Conservation (phyloP, 2,329 filamentous ascomycete species). For the Davidsoniella australis region DNA sequence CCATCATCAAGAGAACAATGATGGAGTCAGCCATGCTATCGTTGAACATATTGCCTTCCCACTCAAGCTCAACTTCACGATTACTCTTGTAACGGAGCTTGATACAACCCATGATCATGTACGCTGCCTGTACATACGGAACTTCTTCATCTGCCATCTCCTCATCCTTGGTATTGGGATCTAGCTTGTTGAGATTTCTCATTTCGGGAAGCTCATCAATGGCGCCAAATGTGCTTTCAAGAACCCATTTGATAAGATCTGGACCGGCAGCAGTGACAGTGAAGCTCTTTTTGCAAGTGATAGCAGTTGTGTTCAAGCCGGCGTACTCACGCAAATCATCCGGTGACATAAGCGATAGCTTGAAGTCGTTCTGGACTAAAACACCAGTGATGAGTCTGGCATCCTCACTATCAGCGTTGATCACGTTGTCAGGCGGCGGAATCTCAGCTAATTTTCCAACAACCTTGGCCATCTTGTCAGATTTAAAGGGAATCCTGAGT, state of each 20-base stretch:
- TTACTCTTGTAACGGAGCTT: constrained; percentile 59
- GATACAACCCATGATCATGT: constrained; percentile 79
- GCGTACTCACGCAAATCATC: constrained; percentile 93
- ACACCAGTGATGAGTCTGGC: constrained; percentile 61
- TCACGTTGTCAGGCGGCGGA: constrained; percentile 39
- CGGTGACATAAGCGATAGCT: constrained; percentile 89
- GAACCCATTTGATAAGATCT: constrained; percentile 81
- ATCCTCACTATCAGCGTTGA: constrained; percentile 18
- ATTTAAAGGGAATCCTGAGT: constrained; percentile 83
- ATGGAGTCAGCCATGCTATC: constrained; percentile 96
- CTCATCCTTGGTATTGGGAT: constrained; percentile 19
- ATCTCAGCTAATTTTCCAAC: constrained; percentile 83
- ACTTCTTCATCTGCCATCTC: constrained; percentile 52
- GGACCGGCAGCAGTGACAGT: constrained; percentile 76
- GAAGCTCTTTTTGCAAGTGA: constrained; percentile 80
- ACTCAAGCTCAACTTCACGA: constrained; percentile 78
- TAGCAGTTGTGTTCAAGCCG: constrained; percentile 87
- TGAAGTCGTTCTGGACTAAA: constrained; percentile 93
- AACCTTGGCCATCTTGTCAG: constrained; percentile 89
- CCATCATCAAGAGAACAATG: constrained; percentile 77
- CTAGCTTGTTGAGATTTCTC: constrained; percentile 23
- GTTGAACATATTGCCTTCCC: constrained; percentile 96
- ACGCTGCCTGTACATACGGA: constrained; percentile 34
- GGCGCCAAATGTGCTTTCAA: constrained; percentile 84
- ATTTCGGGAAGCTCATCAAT: constrained; percentile 52